Evolutionary conservation across 371 early-diverging fungal species (phyloP).

Genomic region (Massospora cicadina): DNA sequence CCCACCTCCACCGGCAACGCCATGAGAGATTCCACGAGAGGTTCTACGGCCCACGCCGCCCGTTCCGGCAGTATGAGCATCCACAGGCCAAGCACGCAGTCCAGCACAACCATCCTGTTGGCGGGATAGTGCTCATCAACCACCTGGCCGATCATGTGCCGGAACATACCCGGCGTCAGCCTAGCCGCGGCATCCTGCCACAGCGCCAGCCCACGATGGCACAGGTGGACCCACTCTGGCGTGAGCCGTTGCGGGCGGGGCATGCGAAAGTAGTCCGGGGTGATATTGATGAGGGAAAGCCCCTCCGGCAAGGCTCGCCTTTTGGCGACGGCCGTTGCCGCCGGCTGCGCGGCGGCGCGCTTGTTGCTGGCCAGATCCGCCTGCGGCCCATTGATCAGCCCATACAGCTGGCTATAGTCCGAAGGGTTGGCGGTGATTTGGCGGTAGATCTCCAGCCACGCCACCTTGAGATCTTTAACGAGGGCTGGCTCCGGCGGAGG

Average conservation of each 20-base stretch:
- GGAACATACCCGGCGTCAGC: background rate
- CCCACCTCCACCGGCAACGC: too few relatives aligned
- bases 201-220: background rate
- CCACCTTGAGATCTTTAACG: background rate
- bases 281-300: too few relatives aligned
- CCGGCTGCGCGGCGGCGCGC: background rate
- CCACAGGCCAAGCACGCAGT: background rate
- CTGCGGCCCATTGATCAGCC: too few relatives aligned
- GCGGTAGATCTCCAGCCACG: background rate
- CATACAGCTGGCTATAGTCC: background rate
- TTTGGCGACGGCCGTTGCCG: background rate
- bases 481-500: background rate
- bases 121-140: background rate
- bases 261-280: background rate
- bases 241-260: background rate
- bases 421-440: background rate
- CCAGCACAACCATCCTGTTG: background rate
- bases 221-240: background rate
- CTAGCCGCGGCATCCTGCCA: background rate
- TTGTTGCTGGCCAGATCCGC: too few relatives aligned
- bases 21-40: background rate
- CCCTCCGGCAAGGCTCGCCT: background rate
- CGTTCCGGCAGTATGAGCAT: background rate
- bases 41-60: background rate
- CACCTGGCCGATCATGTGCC: background rate